These are phyloP conservation scores for Sugiyamaella grinbergsii DNA, from an alignment of 1,139 yeast species.

Conservation along the genomic window DNA sequence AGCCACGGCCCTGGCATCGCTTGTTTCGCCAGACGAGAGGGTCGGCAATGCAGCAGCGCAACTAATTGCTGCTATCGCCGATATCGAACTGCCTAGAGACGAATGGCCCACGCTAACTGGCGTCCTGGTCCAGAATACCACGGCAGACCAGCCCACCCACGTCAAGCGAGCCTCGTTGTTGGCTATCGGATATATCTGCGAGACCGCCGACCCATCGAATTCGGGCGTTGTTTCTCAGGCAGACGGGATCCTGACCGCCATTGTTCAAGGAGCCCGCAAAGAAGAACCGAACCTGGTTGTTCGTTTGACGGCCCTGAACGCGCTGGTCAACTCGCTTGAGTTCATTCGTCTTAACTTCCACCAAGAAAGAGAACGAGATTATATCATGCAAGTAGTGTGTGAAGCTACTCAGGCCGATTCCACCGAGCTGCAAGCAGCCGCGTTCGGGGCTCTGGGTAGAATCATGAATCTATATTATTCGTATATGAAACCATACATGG, in stretches of 20 bases:
- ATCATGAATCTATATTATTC: slow-evolving; percentile 88
- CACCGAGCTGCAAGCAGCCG: slow-evolving; percentile 83
- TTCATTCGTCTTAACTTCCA: slow-evolving; percentile 87
- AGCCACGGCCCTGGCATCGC: slow-evolving; percentile 57
- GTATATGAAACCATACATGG: slow-evolving; percentile 94
- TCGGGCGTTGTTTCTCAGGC: slow-evolving; percentile 80
- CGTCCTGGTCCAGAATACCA: slow-evolving; percentile 81
- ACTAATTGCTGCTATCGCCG: slow-evolving; percentile 93
- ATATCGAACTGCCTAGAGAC: slow-evolving; percentile 82
- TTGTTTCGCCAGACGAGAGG: slow-evolving; percentile 67
- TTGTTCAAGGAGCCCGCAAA: slow-evolving; percentile 92
- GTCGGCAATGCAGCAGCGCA: slow-evolving; percentile 93
- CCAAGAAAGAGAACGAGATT: slow-evolving; percentile 92
- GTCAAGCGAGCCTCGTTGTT: slow-evolving; percentile 85
- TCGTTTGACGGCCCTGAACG: slow-evolving; percentile 86
- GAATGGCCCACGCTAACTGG: slow-evolving; percentile 90
- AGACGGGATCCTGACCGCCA: slow-evolving; percentile 89
- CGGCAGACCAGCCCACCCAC: slow-evolving; percentile 70
- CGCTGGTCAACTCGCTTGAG: slow-evolving; percentile 86
- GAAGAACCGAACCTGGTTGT: slow-evolving; percentile 74
- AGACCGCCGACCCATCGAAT: slow-evolving; percentile 84
- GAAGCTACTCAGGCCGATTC: slow-evolving; percentile 94
- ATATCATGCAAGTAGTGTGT: slow-evolving; percentile 97
- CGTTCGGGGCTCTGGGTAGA: slow-evolving; percentile 92
- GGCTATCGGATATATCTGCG: slow-evolving; percentile 95